Conservation (phyloP, 768 basidiomycete genomes). For the Mycena belliarum region DNA sequence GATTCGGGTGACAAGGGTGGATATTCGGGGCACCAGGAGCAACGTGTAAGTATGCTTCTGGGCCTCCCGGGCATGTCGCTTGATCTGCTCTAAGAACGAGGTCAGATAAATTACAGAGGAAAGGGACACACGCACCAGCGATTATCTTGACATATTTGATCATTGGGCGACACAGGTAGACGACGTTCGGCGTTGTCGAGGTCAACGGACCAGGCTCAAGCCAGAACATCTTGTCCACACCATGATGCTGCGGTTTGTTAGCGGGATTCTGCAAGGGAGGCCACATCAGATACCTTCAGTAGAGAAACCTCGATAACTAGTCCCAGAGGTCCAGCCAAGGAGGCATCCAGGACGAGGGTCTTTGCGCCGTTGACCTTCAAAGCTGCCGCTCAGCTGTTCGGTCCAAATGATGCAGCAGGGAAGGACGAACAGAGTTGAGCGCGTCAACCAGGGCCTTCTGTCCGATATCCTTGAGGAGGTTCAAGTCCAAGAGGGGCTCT, state of each 20-base stretch:
- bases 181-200: conserved; percentile 82
- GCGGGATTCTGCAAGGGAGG: background rate
- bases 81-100: conserved; percentile 80
- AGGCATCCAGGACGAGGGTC: conserved; percentile 90
- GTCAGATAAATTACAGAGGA: conserved; percentile 24
- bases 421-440: conserved; percentile 68
- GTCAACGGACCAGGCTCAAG: conserved; percentile 86
- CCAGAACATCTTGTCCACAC: conserved; percentile 99
- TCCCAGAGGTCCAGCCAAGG: conserved; percentile 88
- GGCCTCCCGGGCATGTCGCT: conserved; percentile 68
- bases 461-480: conserved; percentile 73
- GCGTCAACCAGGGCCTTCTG: conserved; percentile 82
- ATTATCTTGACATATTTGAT: conserved; percentile 87
- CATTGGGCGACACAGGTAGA: conserved; percentile 89
- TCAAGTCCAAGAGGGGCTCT: conserved; percentile 55
- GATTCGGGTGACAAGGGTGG: conserved; percentile 81
- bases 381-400: background rate
- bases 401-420: background rate
- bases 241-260: conserved; percentile 74
- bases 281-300: conserved; percentile 65
- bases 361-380: conserved; percentile 87
- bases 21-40: conserved; percentile 84
- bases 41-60: conserved; percentile 84
- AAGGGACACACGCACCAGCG: conserved; percentile 63
- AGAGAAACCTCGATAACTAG: conserved; percentile 93